These are phyloP conservation scores for Linaria vulgaris DNA, from an alignment of 257 asterid species.

Conservation along the genomic window DNA sequence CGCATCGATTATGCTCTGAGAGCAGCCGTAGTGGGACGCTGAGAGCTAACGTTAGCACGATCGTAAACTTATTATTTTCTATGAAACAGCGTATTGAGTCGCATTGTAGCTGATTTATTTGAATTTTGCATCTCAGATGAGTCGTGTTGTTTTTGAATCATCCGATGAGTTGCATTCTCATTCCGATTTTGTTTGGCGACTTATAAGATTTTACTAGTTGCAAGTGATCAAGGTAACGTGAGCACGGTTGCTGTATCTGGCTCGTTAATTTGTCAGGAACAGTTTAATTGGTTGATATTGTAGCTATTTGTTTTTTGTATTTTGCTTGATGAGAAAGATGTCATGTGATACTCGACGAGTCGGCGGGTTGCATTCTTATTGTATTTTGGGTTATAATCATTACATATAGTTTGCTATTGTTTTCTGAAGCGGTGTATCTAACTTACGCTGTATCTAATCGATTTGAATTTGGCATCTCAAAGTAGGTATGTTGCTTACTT, in stretches of 20 bases:
- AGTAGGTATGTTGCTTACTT: not conserved
- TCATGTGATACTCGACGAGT: too few relatives aligned
- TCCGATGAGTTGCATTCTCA: too few relatives aligned
- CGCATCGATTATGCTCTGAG: slow-evolving; percentile 51
- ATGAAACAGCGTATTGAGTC: not conserved
- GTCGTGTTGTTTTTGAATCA: not conserved
- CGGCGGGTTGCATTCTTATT: too few relatives aligned
- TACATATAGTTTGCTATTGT: too few relatives aligned
- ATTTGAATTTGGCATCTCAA: not conserved
- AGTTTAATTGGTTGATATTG: too few relatives aligned
- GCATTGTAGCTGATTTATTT: not conserved
- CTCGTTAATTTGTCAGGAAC: too few relatives aligned
- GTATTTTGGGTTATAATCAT: too few relatives aligned
- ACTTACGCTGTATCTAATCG: not conserved
- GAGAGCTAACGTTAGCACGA: slow-evolving; percentile 41
- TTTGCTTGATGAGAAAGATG: too few relatives aligned
- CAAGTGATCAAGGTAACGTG: slow-evolving; percentile 3
- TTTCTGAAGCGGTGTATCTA: too few relatives aligned
- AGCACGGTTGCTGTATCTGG: too few relatives aligned
- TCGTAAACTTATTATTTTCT: not conserved
- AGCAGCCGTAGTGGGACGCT: slow-evolving; percentile 49
- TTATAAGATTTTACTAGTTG: slow-evolving; percentile 50
- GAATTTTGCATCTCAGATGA: too few relatives aligned
- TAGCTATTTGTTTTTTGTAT: too few relatives aligned
- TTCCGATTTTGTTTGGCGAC: slow-evolving; percentile 44